Conservation (phyloP, 2,329 filamentous ascomycete species). For the Fusarium phyllophilum region DNA sequence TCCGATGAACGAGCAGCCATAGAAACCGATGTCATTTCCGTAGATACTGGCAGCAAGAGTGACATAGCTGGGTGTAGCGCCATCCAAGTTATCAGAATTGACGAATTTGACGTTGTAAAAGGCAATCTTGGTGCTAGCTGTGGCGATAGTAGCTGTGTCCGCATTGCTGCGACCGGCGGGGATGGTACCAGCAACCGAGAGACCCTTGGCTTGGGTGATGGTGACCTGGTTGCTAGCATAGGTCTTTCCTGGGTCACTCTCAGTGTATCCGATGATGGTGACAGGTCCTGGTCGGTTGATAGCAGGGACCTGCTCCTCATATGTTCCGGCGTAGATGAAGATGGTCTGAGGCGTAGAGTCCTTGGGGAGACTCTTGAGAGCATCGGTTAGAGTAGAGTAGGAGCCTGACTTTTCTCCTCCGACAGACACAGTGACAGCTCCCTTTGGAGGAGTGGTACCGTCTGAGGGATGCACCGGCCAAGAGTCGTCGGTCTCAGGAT, state of each 20-base stretch:
- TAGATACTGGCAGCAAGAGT: slow-evolving; percentile 41
- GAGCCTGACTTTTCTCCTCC: slow-evolving; percentile 39
- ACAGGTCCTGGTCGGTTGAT: slow-evolving; percentile 53
- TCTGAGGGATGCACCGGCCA: slow-evolving; percentile 48
- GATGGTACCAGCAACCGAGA: slow-evolving; percentile 37
- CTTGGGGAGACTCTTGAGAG: slow-evolving; percentile 46
- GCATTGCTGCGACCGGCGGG: slow-evolving; percentile 38
- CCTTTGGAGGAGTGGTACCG: slow-evolving; percentile 52
- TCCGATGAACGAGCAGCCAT: slow-evolving; percentile 49
- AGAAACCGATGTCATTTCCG: slow-evolving; percentile 52
- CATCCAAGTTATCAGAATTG: slow-evolving; percentile 47
- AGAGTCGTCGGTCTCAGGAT: slow-evolving; percentile 11
- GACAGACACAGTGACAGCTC: slow-evolving; percentile 55
- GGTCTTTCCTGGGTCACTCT: slow-evolving; percentile 53
- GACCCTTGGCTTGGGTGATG: slow-evolving; percentile 44
- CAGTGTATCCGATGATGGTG: slow-evolving; percentile 54
- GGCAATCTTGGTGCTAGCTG: slow-evolving; percentile 53
- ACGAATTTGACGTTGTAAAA: slow-evolving; percentile 53
- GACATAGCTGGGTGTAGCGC: slow-evolving; percentile 23
- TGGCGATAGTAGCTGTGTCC: slow-evolving; percentile 41
- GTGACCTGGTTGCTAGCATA: slow-evolving; percentile 68
- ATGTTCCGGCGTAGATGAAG: slow-evolving; percentile 56
- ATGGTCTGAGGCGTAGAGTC: slow-evolving; percentile 54
- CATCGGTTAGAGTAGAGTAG: slow-evolving; percentile 45
- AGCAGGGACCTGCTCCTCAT: slow-evolving; percentile 52